These are phyloP conservation scores for Zygnema cylindricum DNA, from an alignment of 139 green algal species.

Conservation along the genomic window DNA sequence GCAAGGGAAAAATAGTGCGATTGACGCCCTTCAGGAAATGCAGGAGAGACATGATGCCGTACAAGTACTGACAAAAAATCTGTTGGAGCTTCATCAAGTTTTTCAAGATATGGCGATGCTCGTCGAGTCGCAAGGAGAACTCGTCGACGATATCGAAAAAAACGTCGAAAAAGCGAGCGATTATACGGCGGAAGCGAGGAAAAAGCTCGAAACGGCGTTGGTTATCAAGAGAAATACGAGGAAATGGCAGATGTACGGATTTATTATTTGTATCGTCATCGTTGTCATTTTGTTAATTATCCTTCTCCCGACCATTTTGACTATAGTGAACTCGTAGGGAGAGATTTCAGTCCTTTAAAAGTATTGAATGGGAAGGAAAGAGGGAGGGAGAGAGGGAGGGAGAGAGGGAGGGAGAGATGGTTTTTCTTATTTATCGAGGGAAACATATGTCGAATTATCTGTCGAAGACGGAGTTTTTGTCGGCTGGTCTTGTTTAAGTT, in stretches of 20 bases:
- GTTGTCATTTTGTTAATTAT: slow-evolving; percentile 19
- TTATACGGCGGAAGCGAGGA: neutral
- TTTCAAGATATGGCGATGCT: slow-evolving; percentile 96
- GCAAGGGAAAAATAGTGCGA: no score
- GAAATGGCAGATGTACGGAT: slow-evolving; percentile 29
- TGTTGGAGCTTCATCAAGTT: slow-evolving; percentile 82
- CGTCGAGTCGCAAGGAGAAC: slow-evolving; percentile 86
- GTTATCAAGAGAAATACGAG: slow-evolving; percentile 27
- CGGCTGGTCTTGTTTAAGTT: no score
- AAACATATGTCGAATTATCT: no score
- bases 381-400: no score
- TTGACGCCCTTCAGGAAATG: slow-evolving; percentile 28
- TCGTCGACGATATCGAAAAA: slow-evolving; percentile 88
- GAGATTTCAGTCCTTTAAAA: no score
- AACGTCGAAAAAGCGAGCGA: slow-evolving; percentile 71
- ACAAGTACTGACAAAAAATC: slow-evolving; percentile 72
- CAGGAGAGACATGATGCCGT: slow-evolving; percentile 66
- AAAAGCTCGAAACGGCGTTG: slow-evolving; percentile 22
- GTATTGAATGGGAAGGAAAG: no score
- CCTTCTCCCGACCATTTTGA: no score
- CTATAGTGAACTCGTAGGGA: no score
- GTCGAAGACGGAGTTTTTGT: no score
- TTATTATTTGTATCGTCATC: neutral
- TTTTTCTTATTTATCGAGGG: no score
- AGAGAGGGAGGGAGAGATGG: no score